Percentiles rank a stretch among this genome's conserved stretches.
Conservation (phyloP, 495 filamentous ascomycete species). For the Neurospora intermedia region DNA sequence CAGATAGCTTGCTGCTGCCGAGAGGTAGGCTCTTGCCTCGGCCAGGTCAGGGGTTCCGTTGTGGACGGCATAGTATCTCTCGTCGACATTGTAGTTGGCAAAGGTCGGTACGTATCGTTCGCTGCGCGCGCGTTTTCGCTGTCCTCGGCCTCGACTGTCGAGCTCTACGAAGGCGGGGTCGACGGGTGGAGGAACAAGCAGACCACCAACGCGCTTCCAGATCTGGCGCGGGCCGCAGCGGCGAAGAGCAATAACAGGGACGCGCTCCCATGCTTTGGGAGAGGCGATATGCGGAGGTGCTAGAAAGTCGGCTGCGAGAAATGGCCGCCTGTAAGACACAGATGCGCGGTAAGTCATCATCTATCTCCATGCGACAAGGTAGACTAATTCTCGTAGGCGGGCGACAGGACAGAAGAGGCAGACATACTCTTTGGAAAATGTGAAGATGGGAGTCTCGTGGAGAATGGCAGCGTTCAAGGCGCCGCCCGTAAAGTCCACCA, state of each 20-base stretch:
- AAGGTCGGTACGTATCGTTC: conserved; percentile 11
- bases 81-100: conserved; percentile 14
- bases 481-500: background rate
- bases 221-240: conserved; percentile 14
- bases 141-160: conserved; percentile 7
- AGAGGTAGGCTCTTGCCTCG: conserved; percentile 14
- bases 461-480: background rate
- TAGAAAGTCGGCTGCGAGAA: conserved; percentile 14
- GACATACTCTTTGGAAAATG: background rate
- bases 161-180: conserved; percentile 15
- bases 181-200: background rate
- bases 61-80: background rate
- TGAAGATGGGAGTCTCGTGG: background rate
- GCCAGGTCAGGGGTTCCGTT: conserved; percentile 16
- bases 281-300: conserved; percentile 9
- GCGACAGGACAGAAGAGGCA: background rate
- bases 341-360: conserved; percentile 1
- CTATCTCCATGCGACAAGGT: background rate
- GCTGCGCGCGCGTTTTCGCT: conserved; percentile 17
- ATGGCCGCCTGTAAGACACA: conserved; percentile 6
- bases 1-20: background rate
- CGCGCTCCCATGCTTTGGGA: conserved; percentile 22
- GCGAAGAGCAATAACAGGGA: conserved; percentile 10
- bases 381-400: background rate
- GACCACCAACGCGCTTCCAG: conserved; percentile 24